Base-by-base conservation (phyloP, 768 basidiomycete genomes). In the Boletus subparvulus region DNA sequence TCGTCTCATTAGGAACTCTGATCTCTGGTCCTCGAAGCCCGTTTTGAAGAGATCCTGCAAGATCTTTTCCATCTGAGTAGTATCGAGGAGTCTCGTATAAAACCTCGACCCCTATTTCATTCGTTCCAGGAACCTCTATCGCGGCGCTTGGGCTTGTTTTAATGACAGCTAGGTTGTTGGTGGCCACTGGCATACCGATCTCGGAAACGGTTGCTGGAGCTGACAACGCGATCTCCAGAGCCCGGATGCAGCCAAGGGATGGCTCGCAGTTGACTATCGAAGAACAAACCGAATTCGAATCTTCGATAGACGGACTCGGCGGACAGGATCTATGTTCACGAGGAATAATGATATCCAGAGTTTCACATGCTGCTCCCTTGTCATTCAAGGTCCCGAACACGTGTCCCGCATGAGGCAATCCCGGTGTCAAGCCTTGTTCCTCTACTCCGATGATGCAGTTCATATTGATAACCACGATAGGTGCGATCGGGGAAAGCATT, bases 381-480 rank as follows among this genome's bases (percentile, higher is more conserved):
- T 40, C 42, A 6, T 51, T 4, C n/a, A 14, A 19, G 14, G n/a
- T 54, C 9, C 9, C 26, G 17, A 36, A 32, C 21, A 3, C 21
- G 24, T 36, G 33, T 24, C 28, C 49, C 21, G 11, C 30, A 53
- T 5, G 32, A 13, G n/a, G 16, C 24, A 13, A 48, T 14, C 1
- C 45, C 51, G 48, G 21, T 17, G 8, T 19, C 33, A 32, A 17
- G 7, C 21, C 0, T 41, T 42, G 44, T 32, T 39, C 35, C 26
- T 43, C 32, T 6, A 16, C 43, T 13, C 32, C 12, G 14, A 49
- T 35, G 16, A n/a, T 3, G 21, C 6, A 11, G 35, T 12, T 45
- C 24, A 24, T 24, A 32, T 56, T 53, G 33, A 59, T 52, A 12
- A 37, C 42, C 32, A 59, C 56, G 21, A 16, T 40, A 51, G 63